Evolutionary conservation across 225 moss, liverwort and hornwort genomes (phyloP).

Genomic region (Physcomitrium patens): DNA sequence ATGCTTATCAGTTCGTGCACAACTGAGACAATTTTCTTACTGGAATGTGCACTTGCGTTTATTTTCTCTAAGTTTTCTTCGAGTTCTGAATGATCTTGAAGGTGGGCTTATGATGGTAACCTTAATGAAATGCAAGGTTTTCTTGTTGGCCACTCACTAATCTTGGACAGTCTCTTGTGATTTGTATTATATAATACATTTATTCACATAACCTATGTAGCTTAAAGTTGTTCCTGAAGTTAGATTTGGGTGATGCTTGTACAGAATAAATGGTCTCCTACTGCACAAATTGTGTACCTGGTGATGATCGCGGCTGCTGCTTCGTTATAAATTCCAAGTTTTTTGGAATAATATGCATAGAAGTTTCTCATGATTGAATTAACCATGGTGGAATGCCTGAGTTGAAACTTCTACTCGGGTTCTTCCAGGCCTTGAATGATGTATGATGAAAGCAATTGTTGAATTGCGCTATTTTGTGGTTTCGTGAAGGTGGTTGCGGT

Average conservation of each 20-base stretch:
- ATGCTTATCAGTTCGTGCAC: background rate
- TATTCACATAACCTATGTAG: constrained; percentile 9
- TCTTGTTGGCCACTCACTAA: background rate
- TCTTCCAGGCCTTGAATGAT: too few relatives aligned
- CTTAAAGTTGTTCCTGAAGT: constrained; percentile 7
- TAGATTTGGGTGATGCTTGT: constrained; percentile 3
- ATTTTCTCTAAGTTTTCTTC: background rate
- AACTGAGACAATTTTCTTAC: background rate
- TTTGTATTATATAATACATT: background rate
- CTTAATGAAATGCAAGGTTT: background rate
- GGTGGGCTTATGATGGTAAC: background rate
- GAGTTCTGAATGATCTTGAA: constrained; percentile 6
- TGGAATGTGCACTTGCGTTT: constrained; percentile 19
- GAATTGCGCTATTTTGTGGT: too few relatives aligned
- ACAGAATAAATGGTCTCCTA: constrained; percentile 11
- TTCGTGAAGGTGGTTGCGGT: too few relatives aligned
- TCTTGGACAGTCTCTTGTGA: background rate
- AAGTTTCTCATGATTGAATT: background rate
- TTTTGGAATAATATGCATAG: background rate
- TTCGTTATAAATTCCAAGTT: background rate
- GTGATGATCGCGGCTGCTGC: background rate
- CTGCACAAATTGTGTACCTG: background rate
- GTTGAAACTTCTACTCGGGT: background rate
- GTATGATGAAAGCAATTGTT: too few relatives aligned
- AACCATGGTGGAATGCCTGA: background rate